Percentiles rank a stretch among this genome's conserved stretches.
These are phyloP conservation scores for Solanum arcanum DNA, from an alignment of 257 asterid species.

Conservation along the genomic window DNA sequence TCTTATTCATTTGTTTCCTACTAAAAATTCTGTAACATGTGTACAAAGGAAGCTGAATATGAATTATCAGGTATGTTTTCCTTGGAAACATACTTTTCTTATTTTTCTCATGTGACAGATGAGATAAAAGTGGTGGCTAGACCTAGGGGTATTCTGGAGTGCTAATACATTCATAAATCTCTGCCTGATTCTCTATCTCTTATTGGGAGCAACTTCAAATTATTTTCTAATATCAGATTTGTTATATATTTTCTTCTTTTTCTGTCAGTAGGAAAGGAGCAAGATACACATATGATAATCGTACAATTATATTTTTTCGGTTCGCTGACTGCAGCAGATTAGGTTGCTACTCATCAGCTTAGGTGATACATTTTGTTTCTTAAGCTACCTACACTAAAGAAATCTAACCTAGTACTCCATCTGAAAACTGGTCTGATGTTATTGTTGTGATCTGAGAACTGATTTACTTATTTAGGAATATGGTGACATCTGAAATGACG, in stretches of 20 bases:
- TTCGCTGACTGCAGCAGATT: slow-evolving; percentile 46
- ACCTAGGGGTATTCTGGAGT: neutral
- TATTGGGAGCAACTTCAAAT: neutral
- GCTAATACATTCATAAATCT: no score
- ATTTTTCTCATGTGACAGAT: neutral
- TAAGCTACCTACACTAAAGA: neutral
- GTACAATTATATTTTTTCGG: no score
- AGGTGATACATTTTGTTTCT: slow-evolving; percentile 30
- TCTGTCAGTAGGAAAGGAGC: neutral
- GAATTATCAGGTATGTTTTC: no score
- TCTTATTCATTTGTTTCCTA: no score
- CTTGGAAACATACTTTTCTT: neutral
- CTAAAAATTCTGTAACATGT: no score
- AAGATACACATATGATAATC: neutral
- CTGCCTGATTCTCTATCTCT: neutral
- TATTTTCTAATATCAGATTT: neutral
- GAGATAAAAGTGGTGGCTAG: neutral
- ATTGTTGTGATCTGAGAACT: neutral
- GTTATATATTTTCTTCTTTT: neutral
- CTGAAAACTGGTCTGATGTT: neutral
- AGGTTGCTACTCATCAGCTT: slow-evolving; percentile 89
- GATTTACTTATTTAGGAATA: neutral
- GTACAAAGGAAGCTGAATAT: no score
- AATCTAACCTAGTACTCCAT: neutral
- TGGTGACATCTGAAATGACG: neutral